phyloP scores from a whole-genome alignment of 2,329 filamentous ascomycete genomes.

The Aspergillus pseudotamarii region DNA sequence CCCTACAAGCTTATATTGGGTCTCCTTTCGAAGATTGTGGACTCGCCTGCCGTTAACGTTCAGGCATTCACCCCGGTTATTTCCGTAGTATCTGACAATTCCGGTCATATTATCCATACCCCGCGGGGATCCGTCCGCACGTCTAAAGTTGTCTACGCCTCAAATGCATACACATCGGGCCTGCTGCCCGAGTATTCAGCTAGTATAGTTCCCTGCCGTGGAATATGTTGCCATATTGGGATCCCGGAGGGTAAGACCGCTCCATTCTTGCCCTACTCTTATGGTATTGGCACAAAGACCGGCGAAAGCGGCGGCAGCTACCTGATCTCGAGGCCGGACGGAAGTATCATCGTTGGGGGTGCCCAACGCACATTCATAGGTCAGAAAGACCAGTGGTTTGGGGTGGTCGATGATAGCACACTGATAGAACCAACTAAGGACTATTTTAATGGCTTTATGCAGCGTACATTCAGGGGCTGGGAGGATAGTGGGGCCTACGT shows the following conservation, averaged over 20 bases:
- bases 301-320: slow-evolving; percentile 57
- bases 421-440: slow-evolving; percentile 53
- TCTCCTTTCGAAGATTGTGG: slow-evolving; percentile 64
- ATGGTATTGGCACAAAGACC: slow-evolving; percentile 58
- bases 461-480: slow-evolving; percentile 41
- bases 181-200: slow-evolving; percentile 71
- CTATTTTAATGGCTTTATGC: slow-evolving; percentile 44
- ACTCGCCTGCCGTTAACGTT: slow-evolving; percentile 51
- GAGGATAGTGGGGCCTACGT: slow-evolving; percentile 37
- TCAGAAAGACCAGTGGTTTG: slow-evolving; percentile 47
- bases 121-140: slow-evolving; percentile 67
- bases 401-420: slow-evolving; percentile 48
- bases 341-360: slow-evolving; percentile 65
- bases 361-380: slow-evolving; percentile 51
- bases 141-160: slow-evolving; percentile 72
- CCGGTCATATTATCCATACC: slow-evolving; percentile 60
- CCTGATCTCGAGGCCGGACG: slow-evolving; percentile 61
- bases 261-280: slow-evolving; percentile 52
- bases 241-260: slow-evolving; percentile 29
- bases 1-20: slow-evolving; percentile 82
- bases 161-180: slow-evolving; percentile 81
- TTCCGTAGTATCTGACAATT: slow-evolving; percentile 26
- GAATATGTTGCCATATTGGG: slow-evolving; percentile 47
- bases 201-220: slow-evolving; percentile 77
- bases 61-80: slow-evolving; percentile 56